These are phyloP conservation scores for Aspergillus sp. DNA, from an alignment of 2,329 filamentous ascomycete genomes.

Conservation along the genomic window DNA sequence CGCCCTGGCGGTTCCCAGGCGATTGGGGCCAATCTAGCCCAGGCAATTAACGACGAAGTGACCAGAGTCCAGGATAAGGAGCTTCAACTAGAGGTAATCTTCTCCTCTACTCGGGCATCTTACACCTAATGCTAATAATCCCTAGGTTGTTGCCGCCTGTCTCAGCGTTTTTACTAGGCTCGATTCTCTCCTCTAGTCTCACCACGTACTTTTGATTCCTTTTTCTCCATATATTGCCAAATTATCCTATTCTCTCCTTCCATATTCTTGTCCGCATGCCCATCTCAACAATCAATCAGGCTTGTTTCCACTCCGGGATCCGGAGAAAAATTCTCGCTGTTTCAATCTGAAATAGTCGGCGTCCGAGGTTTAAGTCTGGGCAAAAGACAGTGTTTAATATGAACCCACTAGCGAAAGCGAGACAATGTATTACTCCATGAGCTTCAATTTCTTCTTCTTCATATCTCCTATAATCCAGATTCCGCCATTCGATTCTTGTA, in stretches of 20 bases:
- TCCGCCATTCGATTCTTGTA: not conserved
- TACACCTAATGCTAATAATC: slow-evolving; percentile 21
- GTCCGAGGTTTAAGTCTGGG: slow-evolving; percentile 6
- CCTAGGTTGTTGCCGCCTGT: slow-evolving; percentile 83
- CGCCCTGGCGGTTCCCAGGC: slow-evolving; percentile 76
- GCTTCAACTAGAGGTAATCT: slow-evolving; percentile 84
- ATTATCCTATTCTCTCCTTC: slow-evolving; percentile 10
- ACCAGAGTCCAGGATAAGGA: slow-evolving; percentile 89
- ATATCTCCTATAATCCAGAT: not conserved
- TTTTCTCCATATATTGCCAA: slow-evolving; percentile 8
- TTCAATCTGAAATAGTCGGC: slow-evolving; percentile 8
- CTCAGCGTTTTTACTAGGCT: slow-evolving; percentile 96
- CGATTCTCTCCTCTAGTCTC: slow-evolving; percentile 80
- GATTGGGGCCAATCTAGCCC: slow-evolving; percentile 89
- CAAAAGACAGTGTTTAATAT: slow-evolving; percentile 14
- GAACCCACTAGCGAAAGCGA: slow-evolving; percentile 13
- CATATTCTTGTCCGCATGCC: slow-evolving; percentile 6
- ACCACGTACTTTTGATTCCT: slow-evolving; percentile 17
- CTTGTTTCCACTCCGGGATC: slow-evolving; percentile 5
- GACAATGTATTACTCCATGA: slow-evolving; percentile 12
- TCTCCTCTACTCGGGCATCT: slow-evolving; percentile 14
- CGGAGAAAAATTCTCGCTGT: not conserved
- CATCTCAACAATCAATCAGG: not conserved
- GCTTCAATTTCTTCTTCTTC: slow-evolving; percentile 1
- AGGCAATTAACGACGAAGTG: slow-evolving; percentile 85